Evolutionary conservation across 768 basidiomycete species (phyloP).

Genomic region (Boletus sensibilis): DNA sequence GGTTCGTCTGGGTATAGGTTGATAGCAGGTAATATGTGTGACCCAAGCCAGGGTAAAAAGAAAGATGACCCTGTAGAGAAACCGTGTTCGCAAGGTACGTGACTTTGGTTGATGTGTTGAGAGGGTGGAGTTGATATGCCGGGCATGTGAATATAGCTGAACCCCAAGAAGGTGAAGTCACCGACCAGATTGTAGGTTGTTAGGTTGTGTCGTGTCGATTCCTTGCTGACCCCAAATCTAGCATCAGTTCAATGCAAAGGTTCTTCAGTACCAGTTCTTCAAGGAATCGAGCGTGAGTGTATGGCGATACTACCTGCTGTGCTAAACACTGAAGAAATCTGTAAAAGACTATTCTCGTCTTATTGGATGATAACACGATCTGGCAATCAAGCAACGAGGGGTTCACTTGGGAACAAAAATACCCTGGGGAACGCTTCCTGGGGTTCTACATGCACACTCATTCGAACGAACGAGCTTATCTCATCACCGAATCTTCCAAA

Average conservation of each 20-base stretch:
- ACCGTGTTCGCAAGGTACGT: conserved; percentile 71
- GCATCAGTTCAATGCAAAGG: conserved; percentile 63
- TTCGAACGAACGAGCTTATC: conserved; percentile 79
- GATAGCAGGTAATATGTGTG: conserved; percentile 91
- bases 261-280: conserved; percentile 85
- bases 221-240: conserved; percentile 31
- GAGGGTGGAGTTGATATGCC: neutral
- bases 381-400: conserved; percentile 98
- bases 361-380: conserved; percentile 69
- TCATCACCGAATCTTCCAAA: conserved; percentile 66
- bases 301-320: neutral
- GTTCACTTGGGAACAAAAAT: conserved; percentile 78
- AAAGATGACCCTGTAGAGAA: conserved; percentile 74
- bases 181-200: conserved; percentile 66
- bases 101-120: neutral
- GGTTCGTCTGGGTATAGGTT: conserved; percentile 92
- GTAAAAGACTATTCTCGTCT: conserved; percentile 74
- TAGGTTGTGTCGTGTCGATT: neutral
- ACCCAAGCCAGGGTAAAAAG: conserved; percentile 48
- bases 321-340: neutral
- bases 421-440: conserved; percentile 63
- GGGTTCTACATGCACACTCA: conserved; percentile 86
- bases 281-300: conserved; percentile 62
- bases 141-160: conserved; percentile 48
- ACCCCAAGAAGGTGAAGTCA: conserved; percentile 74